These are phyloP conservation scores for Macrolepiota dolichaula DNA, from an alignment of 768 basidiomycete genomes.

Conservation along the genomic window DNA sequence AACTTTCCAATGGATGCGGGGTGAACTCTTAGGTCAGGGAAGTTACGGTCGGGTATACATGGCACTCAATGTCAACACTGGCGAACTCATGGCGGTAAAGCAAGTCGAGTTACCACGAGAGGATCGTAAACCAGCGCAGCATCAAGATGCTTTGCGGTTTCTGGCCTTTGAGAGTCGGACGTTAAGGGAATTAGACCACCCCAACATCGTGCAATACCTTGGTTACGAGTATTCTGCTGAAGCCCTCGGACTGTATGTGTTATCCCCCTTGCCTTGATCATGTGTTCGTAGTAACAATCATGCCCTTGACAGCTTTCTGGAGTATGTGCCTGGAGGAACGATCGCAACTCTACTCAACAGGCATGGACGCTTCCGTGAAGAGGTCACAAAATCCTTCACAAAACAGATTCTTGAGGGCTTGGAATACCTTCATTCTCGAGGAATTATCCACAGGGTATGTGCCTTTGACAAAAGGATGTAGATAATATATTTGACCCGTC, in stretches of 20 bases:
- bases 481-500: slow-evolving; percentile 2
- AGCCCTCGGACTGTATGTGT: slow-evolving; percentile 74
- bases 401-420: slow-evolving; percentile 83
- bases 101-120: slow-evolving; percentile 90
- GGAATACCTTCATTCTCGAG: slow-evolving; percentile 80
- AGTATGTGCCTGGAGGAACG: slow-evolving; percentile 96
- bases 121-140: slow-evolving; percentile 54
- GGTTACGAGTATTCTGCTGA: slow-evolving; percentile 78
- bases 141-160: slow-evolving; percentile 71
- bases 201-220: slow-evolving; percentile 89
- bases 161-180: slow-evolving; percentile 85
- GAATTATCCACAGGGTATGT: slow-evolving; percentile 81
- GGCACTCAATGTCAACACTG: slow-evolving; percentile 84
- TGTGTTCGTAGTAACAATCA: background rate
- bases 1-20: slow-evolving; percentile 90
- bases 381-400: slow-evolving; percentile 83
- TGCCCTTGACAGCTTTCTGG: slow-evolving; percentile 66
- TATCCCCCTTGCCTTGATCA: background rate
- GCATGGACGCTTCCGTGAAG: slow-evolving; percentile 79
- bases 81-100: slow-evolving; percentile 94
- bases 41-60: slow-evolving; percentile 92
- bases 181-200: slow-evolving; percentile 83
- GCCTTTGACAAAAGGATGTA: background rate
- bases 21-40: slow-evolving; percentile 91
- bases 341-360: slow-evolving; percentile 74